phyloP scores from a whole-genome alignment of 169 alveolate genomes.

The Plasmodium gaboni region DNA sequence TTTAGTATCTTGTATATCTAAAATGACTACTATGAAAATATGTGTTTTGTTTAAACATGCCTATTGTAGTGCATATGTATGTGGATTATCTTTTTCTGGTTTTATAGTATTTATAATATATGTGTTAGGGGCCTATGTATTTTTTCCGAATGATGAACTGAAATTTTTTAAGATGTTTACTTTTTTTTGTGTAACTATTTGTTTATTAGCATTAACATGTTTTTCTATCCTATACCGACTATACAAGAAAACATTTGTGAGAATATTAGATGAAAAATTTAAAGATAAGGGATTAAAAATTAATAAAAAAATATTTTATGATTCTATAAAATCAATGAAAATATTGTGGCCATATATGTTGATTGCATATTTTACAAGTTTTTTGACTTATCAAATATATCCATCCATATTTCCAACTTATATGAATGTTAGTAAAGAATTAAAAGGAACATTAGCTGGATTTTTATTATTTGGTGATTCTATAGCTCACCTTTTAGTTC shows the following conservation, averaged over 20 bases:
- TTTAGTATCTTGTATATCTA: conserved; percentile 17
- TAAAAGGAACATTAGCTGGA: conserved; percentile 33
- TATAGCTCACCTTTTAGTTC: conserved; percentile 31
- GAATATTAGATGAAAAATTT: conserved; percentile 12
- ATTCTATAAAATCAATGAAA: conserved; percentile 3
- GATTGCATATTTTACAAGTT: conserved; percentile 16
- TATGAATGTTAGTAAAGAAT: conserved; percentile 15
- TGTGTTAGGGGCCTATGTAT: conserved; percentile 45
- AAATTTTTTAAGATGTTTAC: conserved; percentile 42
- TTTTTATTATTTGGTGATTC: conserved; percentile 32
- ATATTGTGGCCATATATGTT: conserved; percentile 21
- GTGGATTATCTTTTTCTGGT: conserved; percentile 45
- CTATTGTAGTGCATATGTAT: conserved; percentile 40
- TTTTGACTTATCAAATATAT: conserved; percentile 30
- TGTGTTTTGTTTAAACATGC: conserved; percentile 26
- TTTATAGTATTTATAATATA: conserved; percentile 29
- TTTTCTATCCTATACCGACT: conserved; percentile 14
- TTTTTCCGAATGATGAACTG: conserved; percentile 14
- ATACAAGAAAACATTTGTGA: conserved; percentile 13
- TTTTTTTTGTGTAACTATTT: conserved; percentile 7
- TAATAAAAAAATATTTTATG: conserved; percentile 5
- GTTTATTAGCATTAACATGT: conserved; percentile 3
- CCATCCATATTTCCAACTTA: conserved; percentile 29
- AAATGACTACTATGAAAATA: conserved; percentile 41
- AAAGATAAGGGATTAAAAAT: conserved; percentile 30